Percentiles rank a stretch among this genome's conserved stretches.
Evolutionary conservation across 306 rosid species (phyloP).

Genomic region (Lupinus albus): DNA sequence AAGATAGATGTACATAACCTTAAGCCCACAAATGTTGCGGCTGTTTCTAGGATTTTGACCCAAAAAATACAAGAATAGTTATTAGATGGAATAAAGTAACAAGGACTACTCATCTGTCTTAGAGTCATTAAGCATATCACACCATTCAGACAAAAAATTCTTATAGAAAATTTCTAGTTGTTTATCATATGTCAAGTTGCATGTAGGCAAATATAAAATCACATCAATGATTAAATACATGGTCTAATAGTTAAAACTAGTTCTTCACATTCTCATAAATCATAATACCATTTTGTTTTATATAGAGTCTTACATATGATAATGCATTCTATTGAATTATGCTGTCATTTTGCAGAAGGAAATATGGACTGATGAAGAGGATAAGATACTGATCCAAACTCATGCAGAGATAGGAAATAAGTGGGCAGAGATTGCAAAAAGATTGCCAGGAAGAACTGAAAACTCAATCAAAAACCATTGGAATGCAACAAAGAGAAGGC

Average conservation of each 20-base stretch:
- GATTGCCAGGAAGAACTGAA: conserved; percentile 86
- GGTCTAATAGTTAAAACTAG: conserved; percentile 15
- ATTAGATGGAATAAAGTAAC: no score
- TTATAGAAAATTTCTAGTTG: no score
- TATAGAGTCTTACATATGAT: background rate
- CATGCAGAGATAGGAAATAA: conserved; percentile 89
- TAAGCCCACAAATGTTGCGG: no score
- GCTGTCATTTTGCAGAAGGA: conserved; percentile 65
- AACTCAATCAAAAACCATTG: conserved; percentile 96
- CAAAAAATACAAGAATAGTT: no score
- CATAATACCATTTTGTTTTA: background rate
- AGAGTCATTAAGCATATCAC: no score
- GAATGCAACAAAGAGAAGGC: conserved; percentile 96
- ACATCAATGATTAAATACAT: background rate
- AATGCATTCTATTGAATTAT: background rate
- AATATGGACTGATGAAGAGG: conserved; percentile 89
- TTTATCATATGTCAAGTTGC: background rate
- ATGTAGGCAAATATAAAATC: background rate
- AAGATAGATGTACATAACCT: no score
- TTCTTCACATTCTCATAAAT: background rate
- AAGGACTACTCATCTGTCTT: no score
- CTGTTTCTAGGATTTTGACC: no score
- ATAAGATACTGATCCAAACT: conserved; percentile 66
- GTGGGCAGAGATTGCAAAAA: conserved; percentile 97
- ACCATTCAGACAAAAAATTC: no score